phyloP scores from a whole-genome alignment of 2,329 filamentous ascomycete genomes.

The Juglanconis juglandina region DNA sequence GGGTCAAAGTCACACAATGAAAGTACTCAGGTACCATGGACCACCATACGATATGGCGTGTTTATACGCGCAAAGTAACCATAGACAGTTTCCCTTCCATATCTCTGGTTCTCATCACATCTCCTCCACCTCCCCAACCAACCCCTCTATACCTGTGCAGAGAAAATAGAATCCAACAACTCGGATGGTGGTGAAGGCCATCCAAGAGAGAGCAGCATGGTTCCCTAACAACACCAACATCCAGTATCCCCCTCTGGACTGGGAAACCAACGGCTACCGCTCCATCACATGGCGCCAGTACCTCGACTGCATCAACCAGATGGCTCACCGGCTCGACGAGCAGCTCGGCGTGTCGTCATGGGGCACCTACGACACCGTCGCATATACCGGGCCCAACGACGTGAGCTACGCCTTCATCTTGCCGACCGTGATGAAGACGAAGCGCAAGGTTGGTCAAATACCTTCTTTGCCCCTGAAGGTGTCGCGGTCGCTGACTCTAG shows the following conservation, averaged over 20 bases:
- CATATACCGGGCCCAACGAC: neutral
- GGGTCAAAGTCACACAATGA: too few species aligned
- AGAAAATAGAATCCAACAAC: too few species aligned
- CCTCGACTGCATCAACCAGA: neutral
- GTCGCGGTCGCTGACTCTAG: too few species aligned
- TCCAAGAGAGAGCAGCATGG: neutral
- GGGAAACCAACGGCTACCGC: neutral
- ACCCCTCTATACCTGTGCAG: too few species aligned
- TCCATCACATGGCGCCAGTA: neutral
- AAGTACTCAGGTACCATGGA: too few species aligned
- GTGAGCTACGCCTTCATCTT: neutral
- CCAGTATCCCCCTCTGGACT: neutral
- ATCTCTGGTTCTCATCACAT: too few species aligned
- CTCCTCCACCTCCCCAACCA: too few species aligned
- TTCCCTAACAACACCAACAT: neutral
- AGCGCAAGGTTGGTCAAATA: neutral
- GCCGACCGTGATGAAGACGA: neutral
- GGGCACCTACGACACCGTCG: neutral
- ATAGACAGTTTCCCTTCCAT: too few species aligned
- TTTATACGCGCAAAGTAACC: too few species aligned
- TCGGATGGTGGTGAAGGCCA: too few species aligned
- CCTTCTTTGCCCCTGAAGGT: neutral
- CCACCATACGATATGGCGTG: too few species aligned
- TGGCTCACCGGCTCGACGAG: neutral
- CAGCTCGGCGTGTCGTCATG: neutral